phyloP scores from a whole-genome alignment of 768 basidiomycete species.

The Pleurotus tuoliensis region DNA sequence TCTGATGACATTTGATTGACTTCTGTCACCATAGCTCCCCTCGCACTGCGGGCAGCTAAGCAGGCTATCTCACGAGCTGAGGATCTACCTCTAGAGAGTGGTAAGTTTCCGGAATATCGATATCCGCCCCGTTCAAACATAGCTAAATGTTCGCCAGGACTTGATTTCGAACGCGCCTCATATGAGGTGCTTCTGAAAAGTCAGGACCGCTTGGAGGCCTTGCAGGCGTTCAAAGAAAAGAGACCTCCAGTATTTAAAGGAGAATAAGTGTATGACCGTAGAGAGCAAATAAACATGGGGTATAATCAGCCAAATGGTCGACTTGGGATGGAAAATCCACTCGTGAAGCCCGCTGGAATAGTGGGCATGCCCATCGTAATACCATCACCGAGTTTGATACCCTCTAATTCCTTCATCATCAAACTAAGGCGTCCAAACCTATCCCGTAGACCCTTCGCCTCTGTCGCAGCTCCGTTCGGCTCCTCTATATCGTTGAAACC shows the following conservation, averaged over 20 bases:
- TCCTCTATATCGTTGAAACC: constrained; percentile 60
- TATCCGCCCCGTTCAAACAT: not conserved
- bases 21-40: constrained; percentile 51
- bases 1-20: not conserved
- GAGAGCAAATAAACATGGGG: constrained; percentile 6
- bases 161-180: constrained; percentile 86
- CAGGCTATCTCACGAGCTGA: constrained; percentile 76
- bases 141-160: constrained; percentile 39
- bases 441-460: constrained; percentile 50
- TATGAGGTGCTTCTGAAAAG: constrained; percentile 77
- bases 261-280: constrained; percentile 43
- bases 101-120: constrained; percentile 24
- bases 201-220: constrained; percentile 78
- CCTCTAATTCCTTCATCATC: constrained; percentile 88
- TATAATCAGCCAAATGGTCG: constrained; percentile 34
- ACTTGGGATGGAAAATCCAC: constrained; percentile 46
- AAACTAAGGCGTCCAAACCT: constrained; percentile 69
- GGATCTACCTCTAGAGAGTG: constrained; percentile 77
- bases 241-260: constrained; percentile 76
- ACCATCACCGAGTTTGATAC: constrained; percentile 56
- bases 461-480: constrained; percentile 35
- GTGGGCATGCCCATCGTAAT: constrained; percentile 55
- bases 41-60: constrained; percentile 87
- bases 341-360: constrained; percentile 48
- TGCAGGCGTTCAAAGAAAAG: constrained; percentile 85